Percentiles rank a stretch among this genome's conserved stretches.
phyloP scores from a whole-genome alignment of 495 filamentous ascomycete genomes.

The Aspergillus baeticus region DNA sequence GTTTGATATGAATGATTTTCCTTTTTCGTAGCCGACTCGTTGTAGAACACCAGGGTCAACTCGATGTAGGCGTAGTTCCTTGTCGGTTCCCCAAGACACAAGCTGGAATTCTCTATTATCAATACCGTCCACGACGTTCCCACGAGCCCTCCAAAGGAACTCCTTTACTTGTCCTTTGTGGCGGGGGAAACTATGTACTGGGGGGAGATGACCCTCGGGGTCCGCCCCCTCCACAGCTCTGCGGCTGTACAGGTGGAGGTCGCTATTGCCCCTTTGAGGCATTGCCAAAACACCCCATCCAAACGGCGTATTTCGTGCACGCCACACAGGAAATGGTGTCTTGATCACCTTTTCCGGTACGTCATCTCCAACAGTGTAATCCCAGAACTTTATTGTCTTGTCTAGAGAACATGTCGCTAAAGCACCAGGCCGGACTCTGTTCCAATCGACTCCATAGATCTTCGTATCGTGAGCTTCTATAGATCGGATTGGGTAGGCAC shows the following conservation, averaged over 20 bases:
- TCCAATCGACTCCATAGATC: slow-evolving; percentile 96
- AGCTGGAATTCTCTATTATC: slow-evolving; percentile 91
- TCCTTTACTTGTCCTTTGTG: slow-evolving; percentile 89
- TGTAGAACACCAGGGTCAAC: slow-evolving; percentile 63
- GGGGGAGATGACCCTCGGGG: slow-evolving; percentile 44
- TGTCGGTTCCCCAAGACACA: slow-evolving; percentile 89
- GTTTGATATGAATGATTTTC: slow-evolving; percentile 60
- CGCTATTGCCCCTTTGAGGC: slow-evolving; percentile 82
- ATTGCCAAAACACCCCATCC: slow-evolving; percentile 85
- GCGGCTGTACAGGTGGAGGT: slow-evolving; percentile 85
- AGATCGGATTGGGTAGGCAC: slow-evolving; percentile 73
- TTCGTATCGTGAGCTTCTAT: slow-evolving; percentile 92
- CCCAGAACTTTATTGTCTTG: slow-evolving; percentile 93
- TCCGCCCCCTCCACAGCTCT: slow-evolving; percentile 45
- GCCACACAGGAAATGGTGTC: slow-evolving; percentile 86
- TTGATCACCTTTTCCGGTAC: slow-evolving; percentile 70
- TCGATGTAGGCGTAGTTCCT: slow-evolving; percentile 75
- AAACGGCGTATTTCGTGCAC: slow-evolving; percentile 92
- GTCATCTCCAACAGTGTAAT: slow-evolving; percentile 64
- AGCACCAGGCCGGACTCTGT: slow-evolving; percentile 66
- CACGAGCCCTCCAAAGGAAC: slow-evolving; percentile 86
- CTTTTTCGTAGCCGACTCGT: slow-evolving; percentile 75
- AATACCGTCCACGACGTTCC: slow-evolving; percentile 64
- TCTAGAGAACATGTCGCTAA: slow-evolving; percentile 89
- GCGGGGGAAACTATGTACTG: slow-evolving; percentile 73